Evolutionary conservation across 1,139 yeast species (phyloP).

Genomic region (Yamadazyma triangularis): DNA sequence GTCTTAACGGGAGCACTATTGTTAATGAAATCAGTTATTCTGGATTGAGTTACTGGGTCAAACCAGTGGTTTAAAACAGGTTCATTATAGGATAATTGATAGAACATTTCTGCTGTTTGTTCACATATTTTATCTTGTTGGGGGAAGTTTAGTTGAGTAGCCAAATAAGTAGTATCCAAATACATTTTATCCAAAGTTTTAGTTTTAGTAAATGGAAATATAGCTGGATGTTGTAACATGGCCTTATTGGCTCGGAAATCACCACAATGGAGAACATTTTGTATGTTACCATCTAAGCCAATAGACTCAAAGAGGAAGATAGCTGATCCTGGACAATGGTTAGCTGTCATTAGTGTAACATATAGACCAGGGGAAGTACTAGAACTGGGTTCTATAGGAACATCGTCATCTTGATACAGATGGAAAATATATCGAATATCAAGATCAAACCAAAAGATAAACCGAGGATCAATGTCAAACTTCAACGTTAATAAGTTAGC

Average conservation of each 20-base stretch:
- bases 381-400: conserved; percentile 12
- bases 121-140: conserved; percentile 65
- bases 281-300: conserved; percentile 17
- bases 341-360: conserved; percentile 73
- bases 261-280: conserved; percentile 74
- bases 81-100: conserved; percentile 22
- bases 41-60: conserved; percentile 33
- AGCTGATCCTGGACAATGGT: conserved; percentile 95
- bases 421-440: conserved; percentile 33
- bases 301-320: conserved; percentile 66
- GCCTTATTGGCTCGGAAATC: conserved; percentile 71
- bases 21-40: conserved; percentile 40
- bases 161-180: conserved; percentile 84
- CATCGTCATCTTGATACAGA: conserved; percentile 8
- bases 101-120: conserved; percentile 52
- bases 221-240: conserved; percentile 33
- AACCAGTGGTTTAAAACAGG: conserved; percentile 33
- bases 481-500: conserved; percentile 49
- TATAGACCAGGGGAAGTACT: conserved; percentile 39
- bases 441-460: conserved; percentile 44
- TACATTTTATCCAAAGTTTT: conserved; percentile 49
- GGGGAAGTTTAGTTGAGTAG: conserved; percentile 73
- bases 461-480: conserved; percentile 53
- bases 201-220: neutral
- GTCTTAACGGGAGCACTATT: conserved; percentile 7